Percentiles rank a stretch among this genome's conserved stretches.
These are phyloP conservation scores for Aspergillus conjunctus DNA, from an alignment of 495 filamentous ascomycete species.

Conservation along the genomic window DNA sequence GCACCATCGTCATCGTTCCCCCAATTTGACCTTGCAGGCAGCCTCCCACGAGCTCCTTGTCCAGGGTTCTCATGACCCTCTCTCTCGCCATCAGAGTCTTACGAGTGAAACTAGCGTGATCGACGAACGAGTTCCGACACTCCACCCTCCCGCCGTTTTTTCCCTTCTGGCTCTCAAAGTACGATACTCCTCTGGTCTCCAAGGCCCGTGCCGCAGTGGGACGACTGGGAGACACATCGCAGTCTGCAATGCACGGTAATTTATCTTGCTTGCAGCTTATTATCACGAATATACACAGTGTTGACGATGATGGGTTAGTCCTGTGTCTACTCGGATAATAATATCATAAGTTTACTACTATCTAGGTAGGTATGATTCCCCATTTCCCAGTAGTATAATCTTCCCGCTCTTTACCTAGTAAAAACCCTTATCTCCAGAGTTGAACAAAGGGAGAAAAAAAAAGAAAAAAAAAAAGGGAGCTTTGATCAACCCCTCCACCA, in stretches of 20 bases:
- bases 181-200: background rate
- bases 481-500: conserved; percentile 9
- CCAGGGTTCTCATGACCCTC: conserved; percentile 6
- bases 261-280: conserved; percentile 1
- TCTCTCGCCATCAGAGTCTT: background rate
- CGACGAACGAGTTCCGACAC: conserved; percentile 9
- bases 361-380: no score
- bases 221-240: conserved; percentile 17
- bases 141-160: background rate
- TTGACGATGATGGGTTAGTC: no score
- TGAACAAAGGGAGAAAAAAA: background rate
- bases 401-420: no score
- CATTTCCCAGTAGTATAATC: no score
- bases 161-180: background rate
- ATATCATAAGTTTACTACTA: no score
- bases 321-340: no score
- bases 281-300: background rate
- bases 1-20: conserved; percentile 16
- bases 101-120: conserved; percentile 13
- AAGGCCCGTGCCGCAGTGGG: conserved; percentile 24
- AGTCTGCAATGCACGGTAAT: conserved; percentile 23
- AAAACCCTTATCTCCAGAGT: no score
- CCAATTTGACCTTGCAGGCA: background rate
- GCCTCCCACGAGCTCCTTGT: conserved; percentile 20
- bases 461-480: background rate